Evolutionary conservation across 176 grass and related monocot genomes (phyloP), one percentile per base, ranked within the genome.

Genomic region (Hyparrhenia diplandra): DNA sequence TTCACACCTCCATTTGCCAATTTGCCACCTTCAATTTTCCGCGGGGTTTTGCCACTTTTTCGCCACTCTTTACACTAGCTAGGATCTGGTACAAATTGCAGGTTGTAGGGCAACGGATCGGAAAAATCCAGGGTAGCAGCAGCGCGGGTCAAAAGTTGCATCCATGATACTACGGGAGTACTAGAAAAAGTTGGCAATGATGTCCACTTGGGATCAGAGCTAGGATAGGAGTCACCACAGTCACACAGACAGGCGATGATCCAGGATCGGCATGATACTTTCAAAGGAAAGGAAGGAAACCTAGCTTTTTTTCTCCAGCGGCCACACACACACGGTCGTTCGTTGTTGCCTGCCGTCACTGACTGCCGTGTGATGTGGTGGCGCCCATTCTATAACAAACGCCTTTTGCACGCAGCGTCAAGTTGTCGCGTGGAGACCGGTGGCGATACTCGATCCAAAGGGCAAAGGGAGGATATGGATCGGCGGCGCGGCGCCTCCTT

Each of bases 171-270:
- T n/a, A n/a, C n/a, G n/a, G n/a, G n/a, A n/a, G n/a, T 14, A 54
- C 0, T 24, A 58, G 13, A 80, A 80, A 80, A 80, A 54, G 78
- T 66, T 27, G 13, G 63, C 66, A 68, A 80, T 45, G 31, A 80
- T 69, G 64, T 17, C 13, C 51, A 40, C 45, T 69, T 11, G 42
- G 63, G 77, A 67, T 59, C 32, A 17, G 63, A 31, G 31, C 5
- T 28, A 40, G 7, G 0, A 51, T 18, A 49, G 46, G 36, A 67
- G 16, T 28, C 28, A 32, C 57, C 30, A 73, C 18, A n/a, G 51
- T 52, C 20, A 55, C 20, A 23, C 8, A 34, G n/a, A 67, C n/a
- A n/a, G n/a, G n/a, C 52, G 45, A 17, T 1, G 77, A 68, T 68
- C 77, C 77, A 52, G 45, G 42, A 52, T 73, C 71, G 43, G 27